Conservation (phyloP, 768 basidiomycete genomes). For the Leccinum olivaceopallidum region DNA sequence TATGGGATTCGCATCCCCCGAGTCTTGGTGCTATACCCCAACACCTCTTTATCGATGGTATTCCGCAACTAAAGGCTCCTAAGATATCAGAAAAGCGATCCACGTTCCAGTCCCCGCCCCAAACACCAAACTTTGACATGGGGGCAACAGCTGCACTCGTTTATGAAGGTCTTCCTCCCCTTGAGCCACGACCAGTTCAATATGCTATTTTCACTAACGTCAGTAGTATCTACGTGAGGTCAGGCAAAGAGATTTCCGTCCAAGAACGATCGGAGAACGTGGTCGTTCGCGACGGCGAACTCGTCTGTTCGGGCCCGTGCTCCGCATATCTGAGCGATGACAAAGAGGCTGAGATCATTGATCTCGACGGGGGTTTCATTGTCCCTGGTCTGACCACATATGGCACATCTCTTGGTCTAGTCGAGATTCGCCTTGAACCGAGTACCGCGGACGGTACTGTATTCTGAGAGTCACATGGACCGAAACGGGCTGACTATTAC, state of each 20-base stretch:
- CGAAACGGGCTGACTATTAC: no score
- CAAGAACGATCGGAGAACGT: slow-evolving; percentile 31
- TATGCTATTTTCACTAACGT: slow-evolving; percentile 70
- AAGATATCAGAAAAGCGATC: slow-evolving; percentile 39
- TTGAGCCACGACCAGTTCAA: slow-evolving; percentile 40
- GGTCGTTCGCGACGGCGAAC: slow-evolving; percentile 48
- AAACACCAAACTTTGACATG: slow-evolving; percentile 67
- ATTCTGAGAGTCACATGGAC: slow-evolving; percentile 16
- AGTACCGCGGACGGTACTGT: slow-evolving; percentile 70
- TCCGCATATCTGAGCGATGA: slow-evolving; percentile 19
- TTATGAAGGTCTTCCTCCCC: slow-evolving; percentile 76
- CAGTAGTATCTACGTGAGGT: slow-evolving; percentile 41
- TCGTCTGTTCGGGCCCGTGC: slow-evolving; percentile 49
- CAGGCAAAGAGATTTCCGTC: slow-evolving; percentile 24
- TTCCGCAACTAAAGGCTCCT: slow-evolving; percentile 62
- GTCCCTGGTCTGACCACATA: slow-evolving; percentile 71
- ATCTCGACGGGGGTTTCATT: slow-evolving; percentile 72
- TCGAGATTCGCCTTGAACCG: slow-evolving; percentile 65
- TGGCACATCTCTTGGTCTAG: slow-evolving; percentile 69
- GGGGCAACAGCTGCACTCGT: slow-evolving; percentile 62
- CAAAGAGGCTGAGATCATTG: slow-evolving; percentile 41
- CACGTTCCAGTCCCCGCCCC: slow-evolving; percentile 47
- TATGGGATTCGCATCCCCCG: slow-evolving; percentile 79
- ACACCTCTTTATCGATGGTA: slow-evolving; percentile 85
- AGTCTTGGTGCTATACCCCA: slow-evolving; percentile 71